phyloP scores from a whole-genome alignment of 345 rosid species.

The Diplotaxis tenuifolia region DNA sequence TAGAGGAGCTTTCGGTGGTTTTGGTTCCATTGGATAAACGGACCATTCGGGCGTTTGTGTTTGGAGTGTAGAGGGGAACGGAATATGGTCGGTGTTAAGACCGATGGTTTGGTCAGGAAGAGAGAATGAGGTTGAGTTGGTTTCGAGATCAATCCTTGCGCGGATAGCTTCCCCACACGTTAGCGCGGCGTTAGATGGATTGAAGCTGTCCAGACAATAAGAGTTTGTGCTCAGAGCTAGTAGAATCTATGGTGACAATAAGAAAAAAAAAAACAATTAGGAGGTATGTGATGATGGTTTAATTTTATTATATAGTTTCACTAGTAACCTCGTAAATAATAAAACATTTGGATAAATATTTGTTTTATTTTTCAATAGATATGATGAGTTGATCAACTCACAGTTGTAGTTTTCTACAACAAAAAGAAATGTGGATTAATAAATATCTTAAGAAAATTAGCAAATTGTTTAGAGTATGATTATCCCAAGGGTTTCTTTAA shows the following conservation, averaged over 20 bases:
- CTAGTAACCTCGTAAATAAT: not conserved
- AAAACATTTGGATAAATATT: not conserved
- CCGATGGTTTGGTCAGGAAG: not conserved
- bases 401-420: not conserved
- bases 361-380: not conserved
- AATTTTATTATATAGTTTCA: not conserved
- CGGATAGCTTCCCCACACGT: not conserved
- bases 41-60: not conserved
- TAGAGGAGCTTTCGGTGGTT: not conserved
- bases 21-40: not conserved
- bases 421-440: not conserved
- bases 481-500: too few relatives aligned
- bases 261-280: too few relatives aligned
- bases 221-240: too few relatives aligned
- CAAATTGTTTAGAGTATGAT: too few relatives aligned
- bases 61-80: not conserved
- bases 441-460: too few relatives aligned
- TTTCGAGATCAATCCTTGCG: not conserved
- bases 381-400: not conserved
- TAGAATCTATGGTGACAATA: too few relatives aligned
- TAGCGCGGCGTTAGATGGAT: too few relatives aligned
- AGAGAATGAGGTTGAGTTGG: not conserved
- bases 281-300: not conserved
- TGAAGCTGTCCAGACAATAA: too few relatives aligned
- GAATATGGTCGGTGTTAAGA: not conserved